A percentile compares a stretch with the other conserved stretches of the same genome.
Evolutionary conservation across 345 rosid species (phyloP).

Genomic region (Aethionema arabicum): DNA sequence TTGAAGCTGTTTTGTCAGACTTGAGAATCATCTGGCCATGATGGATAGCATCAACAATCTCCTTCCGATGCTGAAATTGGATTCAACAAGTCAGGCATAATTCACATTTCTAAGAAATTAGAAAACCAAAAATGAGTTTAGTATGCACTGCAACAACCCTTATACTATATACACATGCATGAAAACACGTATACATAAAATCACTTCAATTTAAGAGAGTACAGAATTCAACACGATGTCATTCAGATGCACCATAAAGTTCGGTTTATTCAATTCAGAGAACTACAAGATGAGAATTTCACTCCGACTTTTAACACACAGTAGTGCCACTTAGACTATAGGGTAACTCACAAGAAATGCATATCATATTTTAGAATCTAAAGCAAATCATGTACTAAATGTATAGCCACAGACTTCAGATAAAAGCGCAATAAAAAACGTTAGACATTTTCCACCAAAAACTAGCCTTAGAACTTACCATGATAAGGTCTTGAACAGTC

Average conservation of each 20-base stretch:
- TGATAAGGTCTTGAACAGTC: constrained; percentile 80
- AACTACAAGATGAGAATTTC: constrained; percentile 5
- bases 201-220: constrained; percentile 4
- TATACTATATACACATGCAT: constrained; percentile 6
- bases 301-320: constrained; percentile 6
- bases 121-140: constrained; percentile 20
- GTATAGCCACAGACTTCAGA: constrained; percentile 11
- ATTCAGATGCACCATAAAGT: constrained; percentile 6
- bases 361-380: constrained; percentile 10
- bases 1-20: constrained; percentile 67
- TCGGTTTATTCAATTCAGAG: constrained; percentile 5
- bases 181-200: constrained; percentile 8
- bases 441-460: constrained; percentile 19
- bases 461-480: constrained; percentile 43
- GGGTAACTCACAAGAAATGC: neutral
- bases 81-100: constrained; percentile 26
- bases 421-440: constrained; percentile 16
- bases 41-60: constrained; percentile 87
- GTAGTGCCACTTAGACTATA: constrained; percentile 13
- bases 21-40: constrained; percentile 67
- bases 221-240: constrained; percentile 7
- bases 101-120: constrained; percentile 9
- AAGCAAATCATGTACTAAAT: constrained; percentile 11
- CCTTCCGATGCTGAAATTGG: constrained; percentile 74
- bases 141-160: constrained; percentile 13